Conservation (phyloP, 2,329 filamentous ascomycete genomes). For the Bretziella fagacearum region DNA sequence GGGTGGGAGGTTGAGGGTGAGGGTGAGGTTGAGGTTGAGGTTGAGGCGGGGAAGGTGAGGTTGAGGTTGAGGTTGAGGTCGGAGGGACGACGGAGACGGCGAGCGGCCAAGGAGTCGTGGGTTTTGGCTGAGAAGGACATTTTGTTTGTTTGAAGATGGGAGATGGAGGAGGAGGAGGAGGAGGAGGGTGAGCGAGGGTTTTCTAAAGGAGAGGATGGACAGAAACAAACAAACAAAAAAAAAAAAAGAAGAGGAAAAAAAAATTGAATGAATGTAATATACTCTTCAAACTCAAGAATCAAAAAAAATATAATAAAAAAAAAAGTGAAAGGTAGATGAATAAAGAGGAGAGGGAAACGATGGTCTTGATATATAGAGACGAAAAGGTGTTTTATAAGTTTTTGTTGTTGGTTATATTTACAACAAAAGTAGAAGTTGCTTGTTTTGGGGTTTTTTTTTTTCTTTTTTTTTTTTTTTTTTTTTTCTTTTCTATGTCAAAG, state of each 20-base stretch:
- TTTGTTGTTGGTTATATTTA: no score
- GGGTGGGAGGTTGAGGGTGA: constrained; percentile 3
- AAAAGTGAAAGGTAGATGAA: background rate
- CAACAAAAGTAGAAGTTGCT: no score
- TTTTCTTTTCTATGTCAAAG: no score
- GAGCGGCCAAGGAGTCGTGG: background rate
- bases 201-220: background rate
- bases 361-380: no score
- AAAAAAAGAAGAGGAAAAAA: constrained; percentile 1
- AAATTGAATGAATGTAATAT: background rate
- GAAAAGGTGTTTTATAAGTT: no score
- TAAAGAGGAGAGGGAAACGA: no score
- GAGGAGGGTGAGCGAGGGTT: background rate
- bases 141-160: background rate
- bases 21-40: constrained; percentile 10
- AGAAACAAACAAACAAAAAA: background rate
- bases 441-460: no score
- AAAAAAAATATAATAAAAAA: constrained; percentile 5
- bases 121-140: no score
- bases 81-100: constrained; percentile 8
- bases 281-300: background rate
- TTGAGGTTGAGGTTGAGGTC: constrained; percentile 10
- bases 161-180: background rate
- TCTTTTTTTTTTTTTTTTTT: no score
- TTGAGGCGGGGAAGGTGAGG: constrained; percentile 12